Percentiles rank a stretch among this genome's conserved stretches.
phyloP scores from a whole-genome alignment of 495 filamentous ascomycete species.

The Margaritispora aquatica region DNA sequence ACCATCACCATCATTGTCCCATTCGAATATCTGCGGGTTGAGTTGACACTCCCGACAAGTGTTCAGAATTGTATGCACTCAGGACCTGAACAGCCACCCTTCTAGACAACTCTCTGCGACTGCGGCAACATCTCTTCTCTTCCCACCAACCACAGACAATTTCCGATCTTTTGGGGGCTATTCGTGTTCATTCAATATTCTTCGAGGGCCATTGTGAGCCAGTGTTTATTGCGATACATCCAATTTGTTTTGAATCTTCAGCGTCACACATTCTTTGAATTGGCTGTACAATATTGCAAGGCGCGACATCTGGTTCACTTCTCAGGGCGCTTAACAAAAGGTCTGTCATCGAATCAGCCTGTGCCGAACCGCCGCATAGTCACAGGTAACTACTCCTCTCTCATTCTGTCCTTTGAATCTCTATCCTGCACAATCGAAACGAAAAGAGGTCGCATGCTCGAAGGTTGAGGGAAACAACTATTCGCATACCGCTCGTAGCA shows the following conservation, averaged over 20 bases:
- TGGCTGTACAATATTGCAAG: constrained; percentile 6
- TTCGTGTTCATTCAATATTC: constrained; percentile 13
- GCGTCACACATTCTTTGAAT: constrained; percentile 2
- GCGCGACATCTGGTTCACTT: constrained; percentile 10
- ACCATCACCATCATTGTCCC: too few species aligned
- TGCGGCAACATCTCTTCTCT: constrained; percentile 10
- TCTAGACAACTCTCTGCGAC: background rate
- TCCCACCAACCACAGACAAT: background rate
- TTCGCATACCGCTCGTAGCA: constrained; percentile 4
- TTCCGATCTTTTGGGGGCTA: constrained; percentile 9
- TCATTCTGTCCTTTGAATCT: constrained; percentile 7
- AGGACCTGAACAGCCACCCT: background rate
- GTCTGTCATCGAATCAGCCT: constrained; percentile 18
- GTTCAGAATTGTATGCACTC: background rate
- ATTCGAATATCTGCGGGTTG: constrained; percentile 8
- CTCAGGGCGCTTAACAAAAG: constrained; percentile 18
- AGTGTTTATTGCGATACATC: background rate
- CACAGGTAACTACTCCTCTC: constrained; percentile 17
- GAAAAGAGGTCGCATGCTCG: background rate
- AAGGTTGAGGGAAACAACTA: background rate
- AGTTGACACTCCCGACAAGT: constrained; percentile 1
- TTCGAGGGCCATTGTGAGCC: constrained; percentile 9
- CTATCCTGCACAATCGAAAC: background rate
- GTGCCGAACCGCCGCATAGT: constrained; percentile 18
- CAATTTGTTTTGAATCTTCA: background rate